phyloP scores from a whole-genome alignment of 1,284 basidiomycete genomes.

The Ganoderma lingzhi region DNA sequence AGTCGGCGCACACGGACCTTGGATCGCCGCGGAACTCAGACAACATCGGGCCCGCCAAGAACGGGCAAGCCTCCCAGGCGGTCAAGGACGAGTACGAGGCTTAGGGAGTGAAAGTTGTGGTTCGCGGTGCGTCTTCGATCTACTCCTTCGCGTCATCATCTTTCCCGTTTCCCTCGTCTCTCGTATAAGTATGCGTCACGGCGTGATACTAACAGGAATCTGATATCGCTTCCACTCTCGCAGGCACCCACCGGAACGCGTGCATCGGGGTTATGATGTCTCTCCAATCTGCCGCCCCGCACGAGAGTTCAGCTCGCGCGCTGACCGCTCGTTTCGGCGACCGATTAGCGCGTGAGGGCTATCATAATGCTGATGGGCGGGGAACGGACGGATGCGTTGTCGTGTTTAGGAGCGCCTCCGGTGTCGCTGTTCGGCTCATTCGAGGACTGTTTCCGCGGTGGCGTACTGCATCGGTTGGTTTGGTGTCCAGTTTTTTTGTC shows the following conservation, averaged over 20 bases:
- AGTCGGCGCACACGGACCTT: slow-evolving; percentile 20
- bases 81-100: not conserved
- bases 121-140: slow-evolving; percentile 16
- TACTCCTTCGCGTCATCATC: not conserved
- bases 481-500: not conserved
- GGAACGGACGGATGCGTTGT: not conserved
- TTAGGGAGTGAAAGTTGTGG: not conserved
- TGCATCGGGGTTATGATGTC: slow-evolving; percentile 6
- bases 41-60: not conserved
- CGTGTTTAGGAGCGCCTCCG: not conserved
- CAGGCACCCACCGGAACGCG: slow-evolving; percentile 9
- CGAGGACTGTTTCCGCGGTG: slow-evolving; percentile 2
- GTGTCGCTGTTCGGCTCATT: not conserved
- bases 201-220: not conserved
- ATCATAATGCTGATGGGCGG: slow-evolving; percentile 7
- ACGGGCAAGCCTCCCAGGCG: not conserved
- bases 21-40: slow-evolving; percentile 25
- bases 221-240: not conserved
- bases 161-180: too few species aligned
- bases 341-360: not conserved
- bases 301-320: not conserved
- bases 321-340: slow-evolving; percentile 3
- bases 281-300: slow-evolving; percentile 19
- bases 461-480: slow-evolving; percentile 2
- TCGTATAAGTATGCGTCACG: too few species aligned